A percentile compares a stretch with the other conserved stretches of the same genome.
phyloP scores from a whole-genome alignment of 1,284 basidiomycete genomes.

The Bondarzewia mesenterica region DNA sequence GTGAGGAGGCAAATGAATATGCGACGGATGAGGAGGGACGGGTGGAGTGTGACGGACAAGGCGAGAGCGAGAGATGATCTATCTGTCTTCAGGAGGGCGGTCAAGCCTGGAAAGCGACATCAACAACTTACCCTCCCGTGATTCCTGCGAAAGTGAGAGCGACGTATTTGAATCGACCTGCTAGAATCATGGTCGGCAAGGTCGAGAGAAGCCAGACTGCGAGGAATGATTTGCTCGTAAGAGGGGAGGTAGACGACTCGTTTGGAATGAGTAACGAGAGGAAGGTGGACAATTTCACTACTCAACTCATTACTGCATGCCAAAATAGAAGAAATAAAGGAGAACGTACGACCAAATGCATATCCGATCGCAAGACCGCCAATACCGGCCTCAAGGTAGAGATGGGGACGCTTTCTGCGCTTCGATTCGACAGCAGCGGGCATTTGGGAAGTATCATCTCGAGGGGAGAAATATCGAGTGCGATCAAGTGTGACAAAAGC shows the following conservation, averaged over 20 bases:
- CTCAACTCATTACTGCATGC: conserved; percentile 7
- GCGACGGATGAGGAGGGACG: conserved; percentile 46
- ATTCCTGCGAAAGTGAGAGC: conserved; percentile 38
- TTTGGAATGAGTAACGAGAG: conserved; percentile 50
- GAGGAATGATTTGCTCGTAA: conserved; percentile 44
- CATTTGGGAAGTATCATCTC: conserved; percentile 27
- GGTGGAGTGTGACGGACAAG: conserved; percentile 49
- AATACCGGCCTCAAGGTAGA: conserved; percentile 48
- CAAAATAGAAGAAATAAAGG: background rate
- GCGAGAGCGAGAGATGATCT: conserved; percentile 44
- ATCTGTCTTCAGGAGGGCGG: conserved; percentile 1
- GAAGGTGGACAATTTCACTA: conserved; percentile 55
- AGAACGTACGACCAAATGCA: conserved; percentile 46
- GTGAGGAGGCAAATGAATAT: conserved; percentile 39
- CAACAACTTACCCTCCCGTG: conserved; percentile 40
- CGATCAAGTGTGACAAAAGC: conserved; percentile 63
- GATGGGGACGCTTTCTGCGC: conserved; percentile 23
- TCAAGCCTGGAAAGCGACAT: conserved; percentile 4
- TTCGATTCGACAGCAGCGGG: conserved; percentile 26
- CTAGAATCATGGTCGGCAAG: conserved; percentile 34
- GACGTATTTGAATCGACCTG: conserved; percentile 40
- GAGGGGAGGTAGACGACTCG: conserved; percentile 32
- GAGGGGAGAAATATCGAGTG: conserved; percentile 48
- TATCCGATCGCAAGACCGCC: conserved; percentile 54
- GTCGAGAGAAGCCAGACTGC: conserved; percentile 51